phyloP scores from a whole-genome alignment of 495 filamentous ascomycete genomes.

The Tetracladium setigerum region DNA sequence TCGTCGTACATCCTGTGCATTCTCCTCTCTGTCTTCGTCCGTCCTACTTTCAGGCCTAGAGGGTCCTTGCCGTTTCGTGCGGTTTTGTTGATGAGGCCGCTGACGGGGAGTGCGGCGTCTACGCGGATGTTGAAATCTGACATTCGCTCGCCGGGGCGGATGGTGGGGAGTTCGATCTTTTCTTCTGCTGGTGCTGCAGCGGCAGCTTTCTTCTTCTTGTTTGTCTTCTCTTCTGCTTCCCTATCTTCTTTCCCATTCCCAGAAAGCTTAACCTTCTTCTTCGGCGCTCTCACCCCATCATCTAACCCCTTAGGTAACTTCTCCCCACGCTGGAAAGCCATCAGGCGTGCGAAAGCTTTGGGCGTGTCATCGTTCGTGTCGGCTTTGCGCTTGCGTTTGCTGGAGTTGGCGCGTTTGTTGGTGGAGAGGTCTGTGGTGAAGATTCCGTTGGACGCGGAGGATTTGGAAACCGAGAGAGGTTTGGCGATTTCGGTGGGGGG shows the following conservation, averaged over 20 bases:
- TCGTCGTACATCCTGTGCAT: slow-evolving; percentile 73
- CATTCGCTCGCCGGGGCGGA: slow-evolving; percentile 74
- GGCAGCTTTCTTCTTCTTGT: not conserved
- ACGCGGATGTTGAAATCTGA: slow-evolving; percentile 80
- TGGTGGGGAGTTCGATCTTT: slow-evolving; percentile 44
- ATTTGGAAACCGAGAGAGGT: slow-evolving; percentile 52
- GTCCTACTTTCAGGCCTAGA: slow-evolving; percentile 45
- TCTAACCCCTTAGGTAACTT: slow-evolving; percentile 59
- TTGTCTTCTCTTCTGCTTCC: not conserved
- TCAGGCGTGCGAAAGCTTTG: slow-evolving; percentile 73
- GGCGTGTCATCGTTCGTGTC: slow-evolving; percentile 69
- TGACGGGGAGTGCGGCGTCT: slow-evolving; percentile 73
- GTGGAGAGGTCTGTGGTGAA: slow-evolving; percentile 19
- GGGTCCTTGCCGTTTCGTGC: slow-evolving; percentile 40
- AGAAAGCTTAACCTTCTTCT: slow-evolving; percentile 38
- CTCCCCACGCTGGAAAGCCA: slow-evolving; percentile 57
- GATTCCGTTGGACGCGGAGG: slow-evolving; percentile 16
- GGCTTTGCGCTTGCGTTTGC: slow-evolving; percentile 39
- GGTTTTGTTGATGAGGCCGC: slow-evolving; percentile 49
- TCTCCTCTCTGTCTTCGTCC: slow-evolving; percentile 74
- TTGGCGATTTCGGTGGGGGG: slow-evolving; percentile 64
- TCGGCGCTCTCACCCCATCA: slow-evolving; percentile 43
- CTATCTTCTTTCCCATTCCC: slow-evolving; percentile 21
- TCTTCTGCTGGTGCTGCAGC: slow-evolving; percentile 13
- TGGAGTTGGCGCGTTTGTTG: slow-evolving; percentile 15